Conservation (phyloP, 2,329 filamentous ascomycete species). For the Ophiostoma tasmaniense region DNA sequence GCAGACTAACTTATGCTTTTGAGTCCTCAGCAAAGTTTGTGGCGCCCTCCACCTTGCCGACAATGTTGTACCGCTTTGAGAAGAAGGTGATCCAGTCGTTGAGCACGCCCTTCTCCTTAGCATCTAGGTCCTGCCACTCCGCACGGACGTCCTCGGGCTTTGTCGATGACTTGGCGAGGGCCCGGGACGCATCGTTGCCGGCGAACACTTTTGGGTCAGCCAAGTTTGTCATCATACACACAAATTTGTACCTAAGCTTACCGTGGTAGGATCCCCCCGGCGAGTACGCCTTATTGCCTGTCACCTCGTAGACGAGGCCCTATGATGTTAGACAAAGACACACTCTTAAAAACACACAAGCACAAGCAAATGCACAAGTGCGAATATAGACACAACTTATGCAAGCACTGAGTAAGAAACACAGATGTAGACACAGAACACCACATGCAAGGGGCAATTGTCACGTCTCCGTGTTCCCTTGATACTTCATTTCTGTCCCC, state of each 20-base stretch:
- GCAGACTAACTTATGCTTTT: neutral
- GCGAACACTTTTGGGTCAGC: constrained; percentile 63
- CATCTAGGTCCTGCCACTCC: constrained; percentile 73
- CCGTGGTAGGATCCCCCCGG: constrained; percentile 77
- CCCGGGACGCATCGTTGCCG: constrained; percentile 91
- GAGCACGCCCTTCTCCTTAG: constrained; percentile 76
- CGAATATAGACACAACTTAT: neutral
- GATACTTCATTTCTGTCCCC: neutral
- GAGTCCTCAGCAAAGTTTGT: constrained; percentile 44
- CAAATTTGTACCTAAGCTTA: constrained; percentile 35
- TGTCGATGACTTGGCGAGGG: constrained; percentile 76
- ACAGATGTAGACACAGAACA: neutral
- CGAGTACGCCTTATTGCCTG: constrained; percentile 77
- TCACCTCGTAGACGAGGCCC: constrained; percentile 93
- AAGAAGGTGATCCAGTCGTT: constrained; percentile 96
- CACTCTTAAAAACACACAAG: too few species aligned
- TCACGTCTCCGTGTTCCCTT: neutral
- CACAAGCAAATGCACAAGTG: neutral
- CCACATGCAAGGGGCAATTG: neutral
- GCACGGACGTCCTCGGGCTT: constrained; percentile 74
- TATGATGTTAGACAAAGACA: constrained; percentile 30
- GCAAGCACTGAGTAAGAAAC: neutral
- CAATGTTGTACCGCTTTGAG: constrained; percentile 89
- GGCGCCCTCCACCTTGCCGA: constrained; percentile 57
- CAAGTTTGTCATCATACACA: neutral